These are phyloP conservation scores for Botrytis cinerea DNA, from an alignment of 2,329 filamentous ascomycete species.

Conservation along the genomic window DNA sequence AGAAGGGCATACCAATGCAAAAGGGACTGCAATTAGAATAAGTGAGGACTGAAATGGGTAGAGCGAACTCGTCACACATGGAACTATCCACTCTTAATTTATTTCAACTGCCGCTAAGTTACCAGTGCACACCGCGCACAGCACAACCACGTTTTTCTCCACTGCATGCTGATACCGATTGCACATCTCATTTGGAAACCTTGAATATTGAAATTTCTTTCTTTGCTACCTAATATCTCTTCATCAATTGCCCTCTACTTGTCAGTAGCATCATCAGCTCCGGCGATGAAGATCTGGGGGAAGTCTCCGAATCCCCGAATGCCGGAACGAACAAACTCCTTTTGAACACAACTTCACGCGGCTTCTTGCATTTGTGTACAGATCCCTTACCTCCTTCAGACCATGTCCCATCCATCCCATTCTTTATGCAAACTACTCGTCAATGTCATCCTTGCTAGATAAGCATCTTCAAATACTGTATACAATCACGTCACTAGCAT, in stretches of 20 bases:
- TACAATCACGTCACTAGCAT: constrained; percentile 16
- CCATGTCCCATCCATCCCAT: constrained; percentile 12
- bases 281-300: neutral
- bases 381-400: neutral
- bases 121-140: constrained; percentile 4
- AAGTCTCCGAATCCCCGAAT: neutral
- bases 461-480: neutral
- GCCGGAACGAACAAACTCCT: constrained; percentile 1
- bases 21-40: neutral
- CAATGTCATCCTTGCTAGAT: constrained; percentile 14
- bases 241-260: neutral
- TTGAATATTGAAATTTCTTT: neutral
- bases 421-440: neutral
- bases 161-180: neutral
- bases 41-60: constrained; percentile 1
- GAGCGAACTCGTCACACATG: constrained; percentile 1
- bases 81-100: neutral
- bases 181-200: neutral
- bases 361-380: neutral
- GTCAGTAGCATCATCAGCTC: neutral
- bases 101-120: constrained; percentile 12
- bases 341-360: neutral
- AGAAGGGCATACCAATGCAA: neutral
- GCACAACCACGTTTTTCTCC: neutral
- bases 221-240: neutral